phyloP scores from a whole-genome alignment of 257 asterid genomes.

The Asclepias syriaca region DNA sequence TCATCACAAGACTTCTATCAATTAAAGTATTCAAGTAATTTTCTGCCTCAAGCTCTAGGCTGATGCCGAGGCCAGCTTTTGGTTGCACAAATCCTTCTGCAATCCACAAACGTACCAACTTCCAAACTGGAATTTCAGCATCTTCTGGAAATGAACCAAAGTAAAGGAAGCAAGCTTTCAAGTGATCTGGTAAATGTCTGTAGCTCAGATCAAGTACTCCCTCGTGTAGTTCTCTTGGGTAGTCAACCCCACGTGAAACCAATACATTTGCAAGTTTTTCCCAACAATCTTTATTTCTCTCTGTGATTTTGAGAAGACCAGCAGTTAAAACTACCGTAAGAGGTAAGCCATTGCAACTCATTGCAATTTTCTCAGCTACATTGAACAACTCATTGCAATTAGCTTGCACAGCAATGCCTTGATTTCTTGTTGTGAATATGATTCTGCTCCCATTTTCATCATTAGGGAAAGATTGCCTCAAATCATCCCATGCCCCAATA shows the following conservation, averaged over 20 bases:
- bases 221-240: neutral
- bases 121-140: neutral
- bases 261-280: neutral
- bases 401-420: no score
- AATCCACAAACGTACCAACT: neutral
- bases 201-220: constrained; percentile 43
- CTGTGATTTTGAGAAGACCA: constrained; percentile 3
- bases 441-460: no score
- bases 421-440: no score
- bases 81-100: constrained; percentile 4
- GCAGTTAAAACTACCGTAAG: no score
- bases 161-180: constrained; percentile 53
- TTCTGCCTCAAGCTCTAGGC: neutral
- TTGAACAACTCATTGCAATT: no score
- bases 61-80: neutral
- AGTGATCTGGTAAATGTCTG: constrained; percentile 43
- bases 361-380: no score
- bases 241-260: neutral
- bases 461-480: no score
- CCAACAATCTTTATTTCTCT: neutral
- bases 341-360: no score
- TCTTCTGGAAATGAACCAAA: constrained; percentile 50
- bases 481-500: no score
- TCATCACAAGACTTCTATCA: constrained; percentile 3
- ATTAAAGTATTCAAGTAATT: neutral